A percentile compares a stretch with the other conserved stretches of the same genome.
These are phyloP conservation scores for Niveomyces coronatus DNA, from an alignment of 2,329 filamentous ascomycete genomes.

Conservation along the genomic window DNA sequence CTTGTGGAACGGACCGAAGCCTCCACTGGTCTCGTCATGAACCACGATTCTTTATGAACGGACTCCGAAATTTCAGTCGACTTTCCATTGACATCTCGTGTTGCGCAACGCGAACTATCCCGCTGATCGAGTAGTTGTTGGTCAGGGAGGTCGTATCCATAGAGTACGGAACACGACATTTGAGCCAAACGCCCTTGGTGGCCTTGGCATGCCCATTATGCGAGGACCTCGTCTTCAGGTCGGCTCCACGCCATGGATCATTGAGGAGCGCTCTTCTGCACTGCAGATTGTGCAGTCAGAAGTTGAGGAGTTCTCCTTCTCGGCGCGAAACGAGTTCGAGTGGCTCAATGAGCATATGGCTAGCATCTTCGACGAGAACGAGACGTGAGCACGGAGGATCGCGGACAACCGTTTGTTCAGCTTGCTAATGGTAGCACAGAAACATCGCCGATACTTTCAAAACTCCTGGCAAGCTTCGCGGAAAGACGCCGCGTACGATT, in stretches of 20 bases:
- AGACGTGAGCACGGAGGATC: conserved; percentile 50
- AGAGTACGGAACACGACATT: neutral
- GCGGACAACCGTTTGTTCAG: neutral
- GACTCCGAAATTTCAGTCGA: neutral
- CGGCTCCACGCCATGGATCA: conserved; percentile 76
- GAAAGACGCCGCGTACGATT: conserved; percentile 66
- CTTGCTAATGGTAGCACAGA: conserved; percentile 37
- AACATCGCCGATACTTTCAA: conserved; percentile 96
- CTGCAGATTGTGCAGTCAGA: conserved; percentile 68
- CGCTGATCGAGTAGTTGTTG: neutral
- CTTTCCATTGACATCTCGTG: neutral
- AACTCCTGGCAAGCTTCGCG: conserved; percentile 72
- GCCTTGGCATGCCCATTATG: conserved; percentile 30
- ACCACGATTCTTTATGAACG: neutral
- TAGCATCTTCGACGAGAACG: conserved; percentile 78
- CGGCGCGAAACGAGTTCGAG: conserved; percentile 86
- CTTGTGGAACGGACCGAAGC: conserved; percentile 15
- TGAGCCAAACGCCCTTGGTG: neutral
- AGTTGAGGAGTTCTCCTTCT: conserved; percentile 86
- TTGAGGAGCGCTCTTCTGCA: conserved; percentile 71
- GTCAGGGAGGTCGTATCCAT: too few species aligned
- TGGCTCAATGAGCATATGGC: conserved; percentile 99
- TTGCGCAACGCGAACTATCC: neutral
- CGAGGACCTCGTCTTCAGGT: conserved; percentile 55
- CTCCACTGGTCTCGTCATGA: conserved; percentile 1